Base-by-base conservation (phyloP, 192 early-diverging fungal species). In the Backusella morwellensis region DNA sequence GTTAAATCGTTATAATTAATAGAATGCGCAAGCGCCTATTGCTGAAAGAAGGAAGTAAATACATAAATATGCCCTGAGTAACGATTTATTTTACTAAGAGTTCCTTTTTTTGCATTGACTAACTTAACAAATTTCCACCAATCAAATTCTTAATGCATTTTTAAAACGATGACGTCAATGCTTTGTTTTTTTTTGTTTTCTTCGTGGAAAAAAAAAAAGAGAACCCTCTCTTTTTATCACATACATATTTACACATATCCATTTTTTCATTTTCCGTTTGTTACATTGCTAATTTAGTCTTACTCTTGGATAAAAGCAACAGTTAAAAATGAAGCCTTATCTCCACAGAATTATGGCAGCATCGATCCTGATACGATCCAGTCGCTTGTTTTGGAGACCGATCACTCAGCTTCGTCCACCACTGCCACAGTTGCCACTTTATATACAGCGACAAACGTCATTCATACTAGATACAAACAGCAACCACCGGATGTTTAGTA, bases 311-410 rank as follows among this genome's bases (percentile, higher is more conserved):
- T n/a, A 50, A 50, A 50, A 50, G 47, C 32, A 66, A 36, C 35
- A 34, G 29, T 66, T 40, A n/a, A 34, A 34, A 34, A 72, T 72
- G 70, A 72, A 44, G 42, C 44, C 70, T 34, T 32, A 72, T 72
- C 26, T 50, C 29, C 21, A 72, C n/a, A 72, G 70, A 50, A 72
- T 72, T 17, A 44, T 44, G 42, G 70, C 70, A 15, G 44, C 70
- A 44, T 72, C 70, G 4, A 21, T 72, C 23, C 44, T 72, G 15
- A 29, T 72, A 72, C 41, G 70, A 44, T 44, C 70, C 4, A 32
- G 23, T 34, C 40, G 70, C 4, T 7, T 44, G 14, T 15, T 35
- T 32, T 50, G 40, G 42, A 72, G 40, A 44, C 41, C 41, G 6
- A 44, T 44, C 23, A 14, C 70, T 8, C 23, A 44, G 11, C n/a